Conservation (phyloP, 352 stramenopile genomes). For the Globisporangium recalcitrans region DNA sequence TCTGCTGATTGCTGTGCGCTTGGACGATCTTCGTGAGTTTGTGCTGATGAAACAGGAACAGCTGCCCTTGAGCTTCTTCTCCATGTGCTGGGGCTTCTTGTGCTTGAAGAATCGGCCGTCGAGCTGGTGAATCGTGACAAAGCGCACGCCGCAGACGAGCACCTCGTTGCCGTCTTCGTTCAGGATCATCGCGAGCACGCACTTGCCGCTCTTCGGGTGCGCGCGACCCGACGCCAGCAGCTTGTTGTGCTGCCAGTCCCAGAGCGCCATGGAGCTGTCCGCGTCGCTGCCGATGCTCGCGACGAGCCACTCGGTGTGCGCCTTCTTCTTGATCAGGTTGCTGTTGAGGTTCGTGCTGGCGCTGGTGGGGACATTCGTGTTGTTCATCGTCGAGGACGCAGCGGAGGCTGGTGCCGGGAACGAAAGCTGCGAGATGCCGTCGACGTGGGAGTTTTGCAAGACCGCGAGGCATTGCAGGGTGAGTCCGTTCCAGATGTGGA, state of each 20-base stretch:
- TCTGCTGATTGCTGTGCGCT: slow-evolving; percentile 47
- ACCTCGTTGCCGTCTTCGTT: slow-evolving; percentile 71
- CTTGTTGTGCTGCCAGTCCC: slow-evolving; percentile 66
- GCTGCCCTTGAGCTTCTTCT: slow-evolving; percentile 44
- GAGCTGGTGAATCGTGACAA: slow-evolving; percentile 56
- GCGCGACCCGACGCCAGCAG: slow-evolving; percentile 57
- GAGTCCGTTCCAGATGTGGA: slow-evolving; percentile 65
- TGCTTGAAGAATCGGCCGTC: slow-evolving; percentile 60
- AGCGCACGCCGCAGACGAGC: slow-evolving; percentile 54
- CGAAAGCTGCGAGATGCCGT: slow-evolving; percentile 44
- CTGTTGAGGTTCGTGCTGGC: slow-evolving; percentile 32
- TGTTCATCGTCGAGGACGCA: slow-evolving; percentile 33
- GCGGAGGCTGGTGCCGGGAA: slow-evolving; percentile 52
- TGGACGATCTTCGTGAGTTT: slow-evolving; percentile 50
- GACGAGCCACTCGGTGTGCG: slow-evolving; percentile 51
- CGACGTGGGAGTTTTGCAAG: slow-evolving; percentile 55
- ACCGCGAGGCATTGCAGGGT: slow-evolving; percentile 70
- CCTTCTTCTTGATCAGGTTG: slow-evolving; percentile 44
- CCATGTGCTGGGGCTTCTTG: slow-evolving; percentile 46
- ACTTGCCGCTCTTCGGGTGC: slow-evolving; percentile 24
- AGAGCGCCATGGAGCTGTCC: slow-evolving; percentile 69
- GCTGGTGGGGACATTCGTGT: slow-evolving; percentile 22
- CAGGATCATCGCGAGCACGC: slow-evolving; percentile 50
- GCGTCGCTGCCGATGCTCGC: slow-evolving; percentile 59
- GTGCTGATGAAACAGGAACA: slow-evolving; percentile 68